Conservation (phyloP, 495 filamentous ascomycete genomes). For the Astrothelium macrocarpum region DNA sequence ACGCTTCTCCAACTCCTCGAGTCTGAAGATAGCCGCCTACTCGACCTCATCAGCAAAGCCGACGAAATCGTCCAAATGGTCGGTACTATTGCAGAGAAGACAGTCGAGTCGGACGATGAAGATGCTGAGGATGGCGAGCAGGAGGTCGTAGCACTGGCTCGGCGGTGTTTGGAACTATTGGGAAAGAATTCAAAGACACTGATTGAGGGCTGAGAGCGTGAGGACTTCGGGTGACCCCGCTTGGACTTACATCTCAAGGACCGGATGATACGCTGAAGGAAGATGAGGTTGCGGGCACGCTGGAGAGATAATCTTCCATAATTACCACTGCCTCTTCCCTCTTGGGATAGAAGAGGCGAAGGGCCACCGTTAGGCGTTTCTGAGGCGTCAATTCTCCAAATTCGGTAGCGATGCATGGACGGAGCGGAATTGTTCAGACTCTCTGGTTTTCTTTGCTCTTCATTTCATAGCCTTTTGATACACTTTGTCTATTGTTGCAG, state of each 20-base stretch:
- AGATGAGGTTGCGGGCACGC: neutral
- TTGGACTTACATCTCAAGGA: neutral
- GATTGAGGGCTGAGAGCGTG: constrained; percentile 39
- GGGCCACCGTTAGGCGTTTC: neutral
- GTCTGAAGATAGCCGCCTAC: constrained; percentile 78
- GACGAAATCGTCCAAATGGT: constrained; percentile 87
- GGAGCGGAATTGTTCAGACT: neutral
- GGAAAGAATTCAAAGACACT: constrained; percentile 50
- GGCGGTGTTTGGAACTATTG: constrained; percentile 80
- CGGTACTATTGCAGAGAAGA: constrained; percentile 77
- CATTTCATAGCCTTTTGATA: neutral
- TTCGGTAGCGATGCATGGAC: neutral
- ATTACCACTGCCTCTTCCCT: neutral
- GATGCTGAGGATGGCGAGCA: constrained; percentile 77
- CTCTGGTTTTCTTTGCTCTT: neutral
- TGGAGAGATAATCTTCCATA: neutral
- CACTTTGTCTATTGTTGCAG: neutral
- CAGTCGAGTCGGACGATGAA: constrained; percentile 83
- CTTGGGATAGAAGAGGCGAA: neutral
- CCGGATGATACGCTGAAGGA: neutral
- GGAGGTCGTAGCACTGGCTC: constrained; percentile 85
- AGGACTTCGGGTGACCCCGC: neutral
- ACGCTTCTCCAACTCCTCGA: constrained; percentile 91
- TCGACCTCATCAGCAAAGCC: constrained; percentile 74
- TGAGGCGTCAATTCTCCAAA: neutral